Conservation (phyloP, 306 rosid genomes). For the Dalbergia oliveri region DNA sequence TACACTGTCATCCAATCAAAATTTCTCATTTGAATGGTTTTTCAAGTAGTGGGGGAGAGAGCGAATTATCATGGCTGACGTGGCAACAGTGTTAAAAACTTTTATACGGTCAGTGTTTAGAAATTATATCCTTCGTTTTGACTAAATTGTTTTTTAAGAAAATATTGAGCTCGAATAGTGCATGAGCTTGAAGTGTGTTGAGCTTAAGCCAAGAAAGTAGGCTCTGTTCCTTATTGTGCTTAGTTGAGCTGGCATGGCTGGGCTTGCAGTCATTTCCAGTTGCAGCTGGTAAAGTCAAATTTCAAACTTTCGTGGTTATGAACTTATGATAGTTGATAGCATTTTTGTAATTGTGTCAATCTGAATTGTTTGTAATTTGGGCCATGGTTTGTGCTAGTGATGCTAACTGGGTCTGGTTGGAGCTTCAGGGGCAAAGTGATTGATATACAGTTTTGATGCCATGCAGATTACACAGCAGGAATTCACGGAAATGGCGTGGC, state of each 20-base stretch:
- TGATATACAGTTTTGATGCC: conserved; percentile 48
- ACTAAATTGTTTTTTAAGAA: background rate
- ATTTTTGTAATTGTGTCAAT: background rate
- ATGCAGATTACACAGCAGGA: conserved; percentile 94
- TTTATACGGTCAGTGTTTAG: too few species aligned
- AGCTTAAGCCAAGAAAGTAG: background rate
- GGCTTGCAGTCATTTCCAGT: background rate
- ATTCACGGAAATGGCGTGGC: conserved; percentile 99
- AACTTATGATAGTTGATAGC: background rate
- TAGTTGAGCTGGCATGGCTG: too few species aligned
- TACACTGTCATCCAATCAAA: too few species aligned
- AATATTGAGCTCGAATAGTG: background rate
- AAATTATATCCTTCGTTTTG: background rate
- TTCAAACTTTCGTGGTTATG: background rate
- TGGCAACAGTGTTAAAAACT: too few species aligned
- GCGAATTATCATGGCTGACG: too few species aligned
- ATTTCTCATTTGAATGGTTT: too few species aligned
- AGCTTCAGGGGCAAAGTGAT: conserved; percentile 26
- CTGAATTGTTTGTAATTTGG: conserved; percentile 16
- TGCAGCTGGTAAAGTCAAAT: background rate
- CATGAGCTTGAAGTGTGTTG: background rate
- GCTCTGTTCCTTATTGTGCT: background rate
- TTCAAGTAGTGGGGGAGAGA: too few species aligned
- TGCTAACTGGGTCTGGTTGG: conserved; percentile 35
- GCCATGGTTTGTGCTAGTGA: conserved; percentile 8